A percentile compares a stretch with the other conserved stretches of the same genome.
phyloP scores from a whole-genome alignment of 805 yeast genomes.

The Suhomyces xylopsoci region DNA sequence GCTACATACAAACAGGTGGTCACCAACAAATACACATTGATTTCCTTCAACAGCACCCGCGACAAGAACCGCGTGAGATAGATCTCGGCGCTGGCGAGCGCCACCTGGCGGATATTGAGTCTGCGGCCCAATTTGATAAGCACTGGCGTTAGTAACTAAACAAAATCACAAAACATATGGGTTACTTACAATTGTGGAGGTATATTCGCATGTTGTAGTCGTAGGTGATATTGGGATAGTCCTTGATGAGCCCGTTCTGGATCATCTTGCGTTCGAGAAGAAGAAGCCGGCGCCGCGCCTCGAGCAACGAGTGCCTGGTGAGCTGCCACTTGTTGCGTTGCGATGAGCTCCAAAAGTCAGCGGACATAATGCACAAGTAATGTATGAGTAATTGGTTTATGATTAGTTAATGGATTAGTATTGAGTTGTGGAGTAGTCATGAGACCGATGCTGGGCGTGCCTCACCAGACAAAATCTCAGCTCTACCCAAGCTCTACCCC shows the following conservation, averaged over 20 bases:
- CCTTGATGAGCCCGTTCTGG: slow-evolving; percentile 42
- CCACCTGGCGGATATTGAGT: slow-evolving; percentile 74
- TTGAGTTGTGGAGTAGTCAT: too few relatives aligned
- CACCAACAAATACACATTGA: slow-evolving; percentile 75
- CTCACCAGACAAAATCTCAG: too few relatives aligned
- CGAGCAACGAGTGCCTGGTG: slow-evolving; percentile 56
- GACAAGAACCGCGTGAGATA: slow-evolving; percentile 77
- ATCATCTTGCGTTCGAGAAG: slow-evolving; percentile 42
- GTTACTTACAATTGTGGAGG: slow-evolving; percentile 52
- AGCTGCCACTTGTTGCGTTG: slow-evolving; percentile 82
- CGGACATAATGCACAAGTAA: too few relatives aligned
- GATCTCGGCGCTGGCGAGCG: slow-evolving; percentile 84
- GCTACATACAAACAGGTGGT: slow-evolving; percentile 87
- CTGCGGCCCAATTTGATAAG: slow-evolving; percentile 76
- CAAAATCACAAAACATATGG: too few relatives aligned
- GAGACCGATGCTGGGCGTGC: too few relatives aligned
- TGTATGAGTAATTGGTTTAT: too few relatives aligned
- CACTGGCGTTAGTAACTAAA: slow-evolving; percentile 23
- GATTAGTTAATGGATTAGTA: too few relatives aligned
- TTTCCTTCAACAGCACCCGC: slow-evolving; percentile 69
- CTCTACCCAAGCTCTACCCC: too few relatives aligned
- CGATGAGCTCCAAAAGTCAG: slow-evolving; percentile 84
- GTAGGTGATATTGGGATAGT: slow-evolving; percentile 43
- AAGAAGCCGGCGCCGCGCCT: slow-evolving; percentile 40
- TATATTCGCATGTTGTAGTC: slow-evolving; percentile 71